phyloP scores from a whole-genome alignment of 2,329 filamentous ascomycete genomes.

The Pseudofabraea citricarpa region DNA sequence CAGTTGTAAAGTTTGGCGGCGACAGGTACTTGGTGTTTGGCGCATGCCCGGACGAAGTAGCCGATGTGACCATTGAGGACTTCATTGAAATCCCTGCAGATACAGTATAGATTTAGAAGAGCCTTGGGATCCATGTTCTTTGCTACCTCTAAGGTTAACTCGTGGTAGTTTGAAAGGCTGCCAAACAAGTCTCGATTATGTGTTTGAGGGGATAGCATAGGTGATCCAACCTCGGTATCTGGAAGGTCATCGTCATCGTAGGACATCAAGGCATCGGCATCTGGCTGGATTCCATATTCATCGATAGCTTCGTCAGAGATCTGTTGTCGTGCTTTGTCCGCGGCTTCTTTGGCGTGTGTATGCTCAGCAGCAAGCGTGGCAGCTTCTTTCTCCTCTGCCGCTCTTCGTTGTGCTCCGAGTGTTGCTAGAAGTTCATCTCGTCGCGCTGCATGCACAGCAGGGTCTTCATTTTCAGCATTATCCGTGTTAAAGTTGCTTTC shows the following conservation, averaged over 20 bases:
- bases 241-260: no score
- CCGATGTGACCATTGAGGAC: slow-evolving; percentile 55
- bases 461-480: no score
- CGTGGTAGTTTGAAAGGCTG: slow-evolving; percentile 38
- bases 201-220: no score
- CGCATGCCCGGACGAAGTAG: slow-evolving; percentile 52
- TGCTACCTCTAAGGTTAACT: slow-evolving; percentile 51
- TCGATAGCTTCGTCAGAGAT: slow-evolving; percentile 3
- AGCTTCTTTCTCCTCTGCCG: not conserved
- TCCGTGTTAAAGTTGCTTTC: no score
- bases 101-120: slow-evolving; percentile 59
- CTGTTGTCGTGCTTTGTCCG: slow-evolving; percentile 1
- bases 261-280: not conserved
- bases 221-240: no score
- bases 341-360: not conserved
- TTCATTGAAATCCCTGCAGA: slow-evolving; percentile 56
- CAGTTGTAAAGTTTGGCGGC: slow-evolving; percentile 56
- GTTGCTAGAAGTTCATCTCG: no score
- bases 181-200: slow-evolving; percentile 32
- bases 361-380: not conserved
- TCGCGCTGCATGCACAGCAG: no score
- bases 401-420: no score
- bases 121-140: slow-evolving; percentile 49
- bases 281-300: slow-evolving; percentile 1
- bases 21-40: slow-evolving; percentile 47